A percentile compares a stretch with the other conserved stretches of the same genome.
phyloP scores from a whole-genome alignment of 2,329 filamentous ascomycete species.

The Venturia pyrina region DNA sequence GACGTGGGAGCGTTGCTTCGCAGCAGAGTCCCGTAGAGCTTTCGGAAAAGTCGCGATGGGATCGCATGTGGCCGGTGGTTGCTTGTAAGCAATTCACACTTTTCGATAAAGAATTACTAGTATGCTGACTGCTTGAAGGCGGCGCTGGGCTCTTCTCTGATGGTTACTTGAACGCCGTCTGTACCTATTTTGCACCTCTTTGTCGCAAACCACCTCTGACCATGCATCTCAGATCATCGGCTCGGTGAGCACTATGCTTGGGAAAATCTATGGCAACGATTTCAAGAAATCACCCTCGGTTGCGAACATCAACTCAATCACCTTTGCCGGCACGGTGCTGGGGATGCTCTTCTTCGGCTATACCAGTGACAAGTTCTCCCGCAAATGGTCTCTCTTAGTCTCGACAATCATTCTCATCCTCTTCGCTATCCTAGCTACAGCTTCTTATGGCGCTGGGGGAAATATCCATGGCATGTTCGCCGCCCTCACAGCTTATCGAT shows the following conservation, averaged over 20 bases:
- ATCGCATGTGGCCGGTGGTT: conserved; percentile 11
- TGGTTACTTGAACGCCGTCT: conserved; percentile 75
- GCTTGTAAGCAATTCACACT: background rate
- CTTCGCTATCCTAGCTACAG: conserved; percentile 71
- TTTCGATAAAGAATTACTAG: background rate
- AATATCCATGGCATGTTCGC: conserved; percentile 63
- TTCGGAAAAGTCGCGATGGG: conserved; percentile 11
- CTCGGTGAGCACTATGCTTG: conserved; percentile 70
- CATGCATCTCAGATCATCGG: conserved; percentile 60
- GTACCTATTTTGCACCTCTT: background rate
- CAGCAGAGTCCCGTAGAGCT: background rate
- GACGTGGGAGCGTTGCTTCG: background rate
- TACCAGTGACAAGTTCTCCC: conserved; percentile 72
- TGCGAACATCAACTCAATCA: conserved; percentile 69
- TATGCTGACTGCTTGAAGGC: conserved; percentile 5
- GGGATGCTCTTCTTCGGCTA: conserved; percentile 76
- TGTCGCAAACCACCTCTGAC: background rate
- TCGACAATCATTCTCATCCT: conserved; percentile 77
- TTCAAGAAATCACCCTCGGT: conserved; percentile 61
- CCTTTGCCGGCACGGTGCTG: conserved; percentile 77
- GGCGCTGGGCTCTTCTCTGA: conserved; percentile 86
- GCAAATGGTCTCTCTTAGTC: conserved; percentile 69
- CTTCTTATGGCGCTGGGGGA: conserved; percentile 64
- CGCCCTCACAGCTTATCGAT: conserved; percentile 71
- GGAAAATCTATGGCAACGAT: conserved; percentile 54